Evolutionary conservation across 192 early-diverging fungal genomes (phyloP), one percentile per base, ranked within the genome.

Genomic region (Podila clonocystis): DNA sequence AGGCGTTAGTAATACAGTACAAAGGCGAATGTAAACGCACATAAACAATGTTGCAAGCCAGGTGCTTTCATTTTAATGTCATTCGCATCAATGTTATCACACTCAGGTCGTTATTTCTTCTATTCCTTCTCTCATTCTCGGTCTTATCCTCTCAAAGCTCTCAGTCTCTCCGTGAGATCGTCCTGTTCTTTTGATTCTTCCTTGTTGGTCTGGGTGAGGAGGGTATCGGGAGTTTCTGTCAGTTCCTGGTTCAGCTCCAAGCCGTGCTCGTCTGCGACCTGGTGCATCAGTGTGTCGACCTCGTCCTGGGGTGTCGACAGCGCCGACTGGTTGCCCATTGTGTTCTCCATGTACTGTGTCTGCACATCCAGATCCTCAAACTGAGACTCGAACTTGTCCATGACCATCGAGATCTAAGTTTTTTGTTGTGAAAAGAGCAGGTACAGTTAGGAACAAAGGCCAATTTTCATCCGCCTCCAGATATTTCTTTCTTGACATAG

Each of bases 281-380:
- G 91, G 82, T 96, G 96, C 93, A 98, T 96, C 58, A 99, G 89
- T 48, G 88, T 87, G 66, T 99, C 97, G 28, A 98, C 94, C 77
- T 99, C 94, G 62, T 92, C 89, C 82, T 93, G 94, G 30, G 97
- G 97, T 70, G 94, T 97, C 19, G 93, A 86, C 85, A 94, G 76
- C 22, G 97, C 89, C 2, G 95, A 97, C 26, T 95, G 92, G 28
- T 93, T 91, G 24, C 91, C 91, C 90, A 99, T 98, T 8, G 96
- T 88, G 24, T 89, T 91, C 77, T 98, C 97, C 97, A 99, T 98
- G 84, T 97, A 98, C 72, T 93, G 88, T 12, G 98, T 96, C 84
- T 98, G 96, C 49, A 99, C 95, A 84, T 99, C 97, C 45, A 99
- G 82, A 83, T 99, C 94, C 73, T 99, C 98, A 82, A 98, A 97